A percentile compares a stretch with the other conserved stretches of the same genome.
Evolutionary conservation across 2,329 filamentous ascomycete genomes (phyloP).

Genomic region (Camillea tinctor): DNA sequence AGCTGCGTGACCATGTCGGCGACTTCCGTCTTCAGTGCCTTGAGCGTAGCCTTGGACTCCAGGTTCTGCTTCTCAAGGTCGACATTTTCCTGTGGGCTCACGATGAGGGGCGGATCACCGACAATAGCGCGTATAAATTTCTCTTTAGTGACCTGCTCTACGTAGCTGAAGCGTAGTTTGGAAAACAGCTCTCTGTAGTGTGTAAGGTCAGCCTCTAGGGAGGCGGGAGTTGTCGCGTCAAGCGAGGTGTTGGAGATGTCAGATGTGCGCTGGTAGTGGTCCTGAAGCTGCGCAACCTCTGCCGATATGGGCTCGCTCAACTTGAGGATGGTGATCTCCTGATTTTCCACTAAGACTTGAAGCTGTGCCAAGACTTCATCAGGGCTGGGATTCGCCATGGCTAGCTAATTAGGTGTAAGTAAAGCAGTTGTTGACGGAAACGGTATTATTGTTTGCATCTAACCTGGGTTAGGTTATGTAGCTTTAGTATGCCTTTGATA

Average conservation of each 20-base stretch:
- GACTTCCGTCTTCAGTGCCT: slow-evolving; percentile 77
- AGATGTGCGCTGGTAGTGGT: slow-evolving; percentile 59
- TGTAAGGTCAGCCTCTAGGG: slow-evolving; percentile 76
- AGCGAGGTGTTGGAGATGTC: slow-evolving; percentile 67
- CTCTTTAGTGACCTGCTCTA: slow-evolving; percentile 98
- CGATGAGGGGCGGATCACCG: slow-evolving; percentile 82
- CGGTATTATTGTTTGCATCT: not conserved
- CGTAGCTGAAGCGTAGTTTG: slow-evolving; percentile 94
- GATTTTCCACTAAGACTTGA: slow-evolving; percentile 51
- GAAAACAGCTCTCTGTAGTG: slow-evolving; percentile 96
- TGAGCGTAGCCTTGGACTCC: slow-evolving; percentile 70
- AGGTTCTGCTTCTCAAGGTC: slow-evolving; percentile 69
- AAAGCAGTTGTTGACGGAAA: slow-evolving; percentile 1
- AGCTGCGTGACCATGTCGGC: slow-evolving; percentile 70
- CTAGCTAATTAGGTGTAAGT: not conserved
- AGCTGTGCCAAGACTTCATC: slow-evolving; percentile 48
- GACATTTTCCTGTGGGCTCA: slow-evolving; percentile 78
- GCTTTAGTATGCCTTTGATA: not conserved
- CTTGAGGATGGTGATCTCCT: slow-evolving; percentile 71
- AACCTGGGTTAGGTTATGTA: not conserved
- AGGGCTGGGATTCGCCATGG: slow-evolving; percentile 31
- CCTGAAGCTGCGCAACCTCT: slow-evolving; percentile 40
- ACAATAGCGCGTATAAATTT: slow-evolving; percentile 94
- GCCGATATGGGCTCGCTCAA: slow-evolving; percentile 73
- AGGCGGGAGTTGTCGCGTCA: slow-evolving; percentile 69